These are phyloP conservation scores for Hemisphaericaspora xylofermentans DNA, from an alignment of 1,139 yeast genomes.

Conservation along the genomic window DNA sequence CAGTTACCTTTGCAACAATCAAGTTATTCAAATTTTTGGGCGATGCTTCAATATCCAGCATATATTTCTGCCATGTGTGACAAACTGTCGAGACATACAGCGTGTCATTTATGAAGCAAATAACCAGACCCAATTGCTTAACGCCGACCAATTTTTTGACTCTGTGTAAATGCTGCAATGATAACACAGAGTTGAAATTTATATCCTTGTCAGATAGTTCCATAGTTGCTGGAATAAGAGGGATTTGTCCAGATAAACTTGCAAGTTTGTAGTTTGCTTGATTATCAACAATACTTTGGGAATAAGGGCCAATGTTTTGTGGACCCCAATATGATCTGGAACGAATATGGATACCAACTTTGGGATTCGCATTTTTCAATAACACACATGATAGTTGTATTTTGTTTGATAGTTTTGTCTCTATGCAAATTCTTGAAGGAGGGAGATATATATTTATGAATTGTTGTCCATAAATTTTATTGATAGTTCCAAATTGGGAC, in stretches of 20 bases:
- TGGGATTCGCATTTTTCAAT: conserved; percentile 28
- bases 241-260: conserved; percentile 89
- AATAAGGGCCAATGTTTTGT: conserved; percentile 95
- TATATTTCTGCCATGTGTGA: conserved; percentile 41
- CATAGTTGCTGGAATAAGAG: conserved; percentile 75
- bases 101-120: conserved; percentile 52
- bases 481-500: conserved; percentile 59
- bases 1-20: conserved; percentile 56
- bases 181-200: conserved; percentile 42
- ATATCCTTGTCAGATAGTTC: conserved; percentile 26
- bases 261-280: conserved; percentile 43
- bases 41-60: conserved; percentile 16
- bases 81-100: conserved; percentile 27
- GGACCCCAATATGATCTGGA: conserved; percentile 98
- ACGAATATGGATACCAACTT: conserved; percentile 81
- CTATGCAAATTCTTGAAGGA: conserved; percentile 86
- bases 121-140: conserved; percentile 40
- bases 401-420: conserved; percentile 47
- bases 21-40: conserved; percentile 25
- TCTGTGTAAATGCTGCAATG: conserved; percentile 74
- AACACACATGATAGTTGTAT: conserved; percentile 63
- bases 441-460: conserved; percentile 65
- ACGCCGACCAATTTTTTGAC: conserved; percentile 58
- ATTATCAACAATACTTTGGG: conserved; percentile 67
- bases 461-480: conserved; percentile 52